phyloP scores from a whole-genome alignment of 768 basidiomycete genomes.

The Boletellus ananiceps region DNA sequence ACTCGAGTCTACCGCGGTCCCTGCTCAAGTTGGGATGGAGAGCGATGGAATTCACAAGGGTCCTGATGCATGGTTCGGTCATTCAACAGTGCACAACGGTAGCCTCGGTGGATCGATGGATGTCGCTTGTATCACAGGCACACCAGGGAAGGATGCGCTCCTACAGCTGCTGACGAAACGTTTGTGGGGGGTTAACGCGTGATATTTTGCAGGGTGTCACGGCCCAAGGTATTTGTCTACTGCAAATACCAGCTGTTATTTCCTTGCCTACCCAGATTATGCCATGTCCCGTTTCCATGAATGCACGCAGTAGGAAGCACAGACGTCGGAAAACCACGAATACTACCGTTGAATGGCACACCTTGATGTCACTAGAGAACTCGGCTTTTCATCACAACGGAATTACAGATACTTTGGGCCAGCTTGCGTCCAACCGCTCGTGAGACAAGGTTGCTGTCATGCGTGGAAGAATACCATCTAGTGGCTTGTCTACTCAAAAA shows the following conservation, averaged over 20 bases:
- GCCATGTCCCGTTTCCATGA: no score
- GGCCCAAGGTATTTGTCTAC: not conserved
- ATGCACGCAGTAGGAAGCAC: no score
- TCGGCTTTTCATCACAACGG: no score
- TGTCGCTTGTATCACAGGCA: slow-evolving; percentile 48
- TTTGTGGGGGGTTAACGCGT: slow-evolving; percentile 44
- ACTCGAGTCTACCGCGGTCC: slow-evolving; percentile 50
- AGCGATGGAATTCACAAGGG: slow-evolving; percentile 10
- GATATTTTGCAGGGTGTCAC: not conserved
- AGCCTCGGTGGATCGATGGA: slow-evolving; percentile 29
- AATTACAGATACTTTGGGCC: no score
- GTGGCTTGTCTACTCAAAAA: no score
- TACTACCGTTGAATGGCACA: no score
- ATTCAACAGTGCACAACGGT: slow-evolving; percentile 16
- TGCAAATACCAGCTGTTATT: not conserved
- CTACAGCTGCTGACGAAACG: slow-evolving; percentile 46
- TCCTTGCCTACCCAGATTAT: not conserved
- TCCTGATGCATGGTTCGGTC: slow-evolving; percentile 18
- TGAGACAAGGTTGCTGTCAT: no score
- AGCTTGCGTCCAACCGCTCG: no score
- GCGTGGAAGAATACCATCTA: no score
- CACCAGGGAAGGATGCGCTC: slow-evolving; percentile 58
- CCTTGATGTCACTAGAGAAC: no score
- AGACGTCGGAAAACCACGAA: no score
- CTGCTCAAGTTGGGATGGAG: slow-evolving; percentile 52